Percentiles rank a stretch among this genome's conserved stretches.
Evolutionary conservation across 2,329 filamentous ascomycete species (phyloP).

Genomic region (Alternaria rosae): DNA sequence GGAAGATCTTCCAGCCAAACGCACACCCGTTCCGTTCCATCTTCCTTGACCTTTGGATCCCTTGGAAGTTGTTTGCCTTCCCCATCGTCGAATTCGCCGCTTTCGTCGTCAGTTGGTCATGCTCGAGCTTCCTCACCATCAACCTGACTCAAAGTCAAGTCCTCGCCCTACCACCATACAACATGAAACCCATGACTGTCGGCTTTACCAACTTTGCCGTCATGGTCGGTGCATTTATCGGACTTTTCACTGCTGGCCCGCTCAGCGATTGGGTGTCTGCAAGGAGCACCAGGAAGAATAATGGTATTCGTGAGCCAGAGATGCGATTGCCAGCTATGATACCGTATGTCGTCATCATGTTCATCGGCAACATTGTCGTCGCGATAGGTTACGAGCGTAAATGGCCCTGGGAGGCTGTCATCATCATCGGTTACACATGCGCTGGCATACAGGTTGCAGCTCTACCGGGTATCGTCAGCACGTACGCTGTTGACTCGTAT

Average conservation of each 20-base stretch:
- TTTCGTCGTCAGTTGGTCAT: slow-evolving; percentile 68
- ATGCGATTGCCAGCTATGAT: slow-evolving; percentile 66
- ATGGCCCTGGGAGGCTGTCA: slow-evolving; percentile 64
- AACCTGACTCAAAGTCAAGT: slow-evolving; percentile 67
- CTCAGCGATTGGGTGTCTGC: slow-evolving; percentile 66
- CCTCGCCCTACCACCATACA: slow-evolving; percentile 64
- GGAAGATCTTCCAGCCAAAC: slow-evolving; percentile 60
- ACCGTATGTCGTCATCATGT: slow-evolving; percentile 64
- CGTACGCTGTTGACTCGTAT: slow-evolving; percentile 69
- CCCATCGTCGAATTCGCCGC: slow-evolving; percentile 69
- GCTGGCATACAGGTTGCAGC: slow-evolving; percentile 67
- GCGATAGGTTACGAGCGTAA: slow-evolving; percentile 61
- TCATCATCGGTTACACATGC: slow-evolving; percentile 65
- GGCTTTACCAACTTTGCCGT: slow-evolving; percentile 67
- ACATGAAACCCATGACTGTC: slow-evolving; percentile 59
- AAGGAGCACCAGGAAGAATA: slow-evolving; percentile 60
- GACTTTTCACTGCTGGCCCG: slow-evolving; percentile 63
- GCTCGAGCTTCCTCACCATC: slow-evolving; percentile 64
- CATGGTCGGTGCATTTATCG: slow-evolving; percentile 62
- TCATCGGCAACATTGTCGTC: slow-evolving; percentile 65
- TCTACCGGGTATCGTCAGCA: slow-evolving; percentile 65
- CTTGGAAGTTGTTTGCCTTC: slow-evolving; percentile 68
- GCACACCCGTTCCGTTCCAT: slow-evolving; percentile 57
- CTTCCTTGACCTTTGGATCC: slow-evolving; percentile 64
- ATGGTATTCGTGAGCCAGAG: slow-evolving; percentile 65